These are phyloP conservation scores for Arthroderma sp. DNA, from an alignment of 2,329 filamentous ascomycete species.

Conservation along the genomic window DNA sequence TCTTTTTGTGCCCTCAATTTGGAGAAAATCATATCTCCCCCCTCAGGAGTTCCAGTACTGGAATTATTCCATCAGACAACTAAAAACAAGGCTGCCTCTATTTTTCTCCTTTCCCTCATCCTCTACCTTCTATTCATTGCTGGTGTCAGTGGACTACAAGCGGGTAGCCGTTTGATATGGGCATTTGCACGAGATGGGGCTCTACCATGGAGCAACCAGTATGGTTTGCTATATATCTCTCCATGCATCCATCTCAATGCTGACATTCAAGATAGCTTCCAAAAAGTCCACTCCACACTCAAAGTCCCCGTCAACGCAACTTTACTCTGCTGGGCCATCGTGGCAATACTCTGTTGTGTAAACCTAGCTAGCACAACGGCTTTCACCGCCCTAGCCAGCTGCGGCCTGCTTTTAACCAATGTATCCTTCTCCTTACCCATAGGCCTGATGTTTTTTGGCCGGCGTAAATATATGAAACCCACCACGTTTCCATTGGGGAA, in stretches of 20 bases:
- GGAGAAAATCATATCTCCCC: constrained; percentile 21
- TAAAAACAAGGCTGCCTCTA: constrained; percentile 25
- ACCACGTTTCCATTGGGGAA: constrained; percentile 1
- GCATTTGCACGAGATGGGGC: constrained; percentile 40
- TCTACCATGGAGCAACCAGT: constrained; percentile 26
- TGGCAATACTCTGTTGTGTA: constrained; percentile 28
- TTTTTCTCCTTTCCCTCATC: constrained; percentile 32
- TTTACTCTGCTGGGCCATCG: not conserved
- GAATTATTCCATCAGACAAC: constrained; percentile 33
- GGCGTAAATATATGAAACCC: constrained; percentile 1
- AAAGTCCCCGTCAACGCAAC: constrained; percentile 1
- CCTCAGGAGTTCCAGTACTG: constrained; percentile 34
- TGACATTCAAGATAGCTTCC: constrained; percentile 27
- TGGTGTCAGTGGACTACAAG: constrained; percentile 33
- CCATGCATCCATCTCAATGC: constrained; percentile 15
- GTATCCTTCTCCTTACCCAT: constrained; percentile 1
- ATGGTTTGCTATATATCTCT: constrained; percentile 33
- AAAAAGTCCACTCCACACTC: not conserved
- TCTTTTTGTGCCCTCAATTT: constrained; percentile 37
- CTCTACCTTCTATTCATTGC: constrained; percentile 34
- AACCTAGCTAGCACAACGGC: constrained; percentile 30
- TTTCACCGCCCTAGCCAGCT: constrained; percentile 24
- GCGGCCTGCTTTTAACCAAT: not conserved
- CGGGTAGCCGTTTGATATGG: constrained; percentile 39
- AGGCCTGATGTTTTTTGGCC: constrained; percentile 1